A percentile compares a stretch with the other conserved stretches of the same genome.
Conservation (phyloP, 192 early-diverging fungal species). For the Rhizophagus clarus region DNA sequence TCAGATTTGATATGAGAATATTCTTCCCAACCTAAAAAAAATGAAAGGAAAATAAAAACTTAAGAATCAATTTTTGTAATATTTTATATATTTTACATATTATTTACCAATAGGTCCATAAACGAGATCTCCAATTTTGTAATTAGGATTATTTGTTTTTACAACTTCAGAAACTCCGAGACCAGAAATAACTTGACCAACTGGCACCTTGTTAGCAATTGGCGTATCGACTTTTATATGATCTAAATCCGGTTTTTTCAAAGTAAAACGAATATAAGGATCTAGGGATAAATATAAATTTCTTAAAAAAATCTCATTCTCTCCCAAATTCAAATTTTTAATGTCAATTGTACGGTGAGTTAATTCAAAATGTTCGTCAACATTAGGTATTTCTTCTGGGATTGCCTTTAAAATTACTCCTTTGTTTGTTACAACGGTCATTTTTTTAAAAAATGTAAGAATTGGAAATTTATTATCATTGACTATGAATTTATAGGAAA, state of each 20-base stretch:
- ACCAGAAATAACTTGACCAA: background rate
- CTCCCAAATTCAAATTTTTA: slow-evolving; percentile 44
- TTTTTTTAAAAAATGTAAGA: no score
- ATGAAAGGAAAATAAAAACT: no score
- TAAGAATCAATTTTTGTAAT: no score
- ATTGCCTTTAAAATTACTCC: background rate
- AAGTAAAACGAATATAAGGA: slow-evolving; percentile 50
- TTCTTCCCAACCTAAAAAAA: no score
- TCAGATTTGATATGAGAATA: no score
- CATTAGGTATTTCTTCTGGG: background rate
- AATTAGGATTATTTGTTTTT: no score
- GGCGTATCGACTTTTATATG: slow-evolving; percentile 18
- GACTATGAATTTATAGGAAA: no score
- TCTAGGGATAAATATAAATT: slow-evolving; percentile 71
- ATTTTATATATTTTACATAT: no score
- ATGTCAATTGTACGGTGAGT: slow-evolving; percentile 41
- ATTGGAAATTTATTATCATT: no score
- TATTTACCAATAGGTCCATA: no score
- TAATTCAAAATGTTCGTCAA: background rate
- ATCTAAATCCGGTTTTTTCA: slow-evolving; percentile 37
- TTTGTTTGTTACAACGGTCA: background rate
- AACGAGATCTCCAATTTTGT: no score
- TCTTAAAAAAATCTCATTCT: slow-evolving; percentile 61
- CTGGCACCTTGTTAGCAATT: slow-evolving; percentile 44
- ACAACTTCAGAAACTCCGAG: no score